Conservation (phyloP, 1,284 basidiomycete genomes). For the Apiotrichum gamsii region DNA sequence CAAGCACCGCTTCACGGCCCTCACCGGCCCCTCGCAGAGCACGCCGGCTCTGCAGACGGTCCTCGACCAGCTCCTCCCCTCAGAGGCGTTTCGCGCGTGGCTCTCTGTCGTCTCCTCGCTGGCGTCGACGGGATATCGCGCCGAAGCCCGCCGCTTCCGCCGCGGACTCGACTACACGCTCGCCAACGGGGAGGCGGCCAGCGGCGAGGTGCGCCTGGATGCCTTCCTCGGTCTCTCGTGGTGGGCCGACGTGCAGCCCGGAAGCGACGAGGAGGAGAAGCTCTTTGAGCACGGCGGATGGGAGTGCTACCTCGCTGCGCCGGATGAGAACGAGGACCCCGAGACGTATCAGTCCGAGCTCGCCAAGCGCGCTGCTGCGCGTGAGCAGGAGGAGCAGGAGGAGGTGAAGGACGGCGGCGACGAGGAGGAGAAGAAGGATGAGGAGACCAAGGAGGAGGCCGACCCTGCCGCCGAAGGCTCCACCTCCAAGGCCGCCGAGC, state of each 20-base stretch:
- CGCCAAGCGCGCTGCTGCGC: conserved; percentile 39
- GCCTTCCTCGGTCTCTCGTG: conserved; percentile 87
- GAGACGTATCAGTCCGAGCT: conserved; percentile 74
- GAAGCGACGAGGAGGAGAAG: conserved; percentile 48
- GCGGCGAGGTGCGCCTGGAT: conserved; percentile 69
- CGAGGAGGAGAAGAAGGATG: background rate
- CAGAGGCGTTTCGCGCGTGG: conserved; percentile 83
- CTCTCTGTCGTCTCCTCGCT: conserved; percentile 71
- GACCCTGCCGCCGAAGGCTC: conserved; percentile 11
- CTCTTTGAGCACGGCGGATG: conserved; percentile 74
- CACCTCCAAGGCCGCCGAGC: conserved; percentile 2
- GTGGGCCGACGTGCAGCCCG: conserved; percentile 49
- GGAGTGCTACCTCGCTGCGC: conserved; percentile 96
- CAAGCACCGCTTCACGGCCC: conserved; percentile 82
- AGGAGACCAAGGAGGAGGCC: conserved; percentile 12
- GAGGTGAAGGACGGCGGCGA: background rate
- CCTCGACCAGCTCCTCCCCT: conserved; percentile 63
- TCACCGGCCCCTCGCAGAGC: conserved; percentile 37
- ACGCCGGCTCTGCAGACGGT: conserved; percentile 57
- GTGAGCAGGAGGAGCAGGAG: background rate
- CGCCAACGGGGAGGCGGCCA: conserved; percentile 74
- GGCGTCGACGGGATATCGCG: conserved; percentile 65
- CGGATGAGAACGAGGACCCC: conserved; percentile 87
- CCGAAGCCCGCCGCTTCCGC: conserved; percentile 79
- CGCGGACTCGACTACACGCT: conserved; percentile 94